phyloP scores from a whole-genome alignment of 2,329 filamentous ascomycete genomes.

The Aspergillus amoenus region DNA sequence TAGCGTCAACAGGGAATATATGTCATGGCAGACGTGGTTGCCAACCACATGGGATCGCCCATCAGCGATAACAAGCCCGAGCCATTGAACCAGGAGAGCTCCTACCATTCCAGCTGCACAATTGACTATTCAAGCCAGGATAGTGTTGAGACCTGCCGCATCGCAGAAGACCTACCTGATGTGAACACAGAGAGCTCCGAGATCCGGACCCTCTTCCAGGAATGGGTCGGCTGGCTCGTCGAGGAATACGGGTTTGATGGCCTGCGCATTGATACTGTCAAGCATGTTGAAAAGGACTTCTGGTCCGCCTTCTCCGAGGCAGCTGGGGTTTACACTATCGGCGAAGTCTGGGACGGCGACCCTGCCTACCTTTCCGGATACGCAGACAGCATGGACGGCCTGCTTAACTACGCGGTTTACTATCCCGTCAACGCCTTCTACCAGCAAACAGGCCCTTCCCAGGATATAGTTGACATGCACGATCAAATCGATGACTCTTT shows the following conservation, averaged over 20 bases:
- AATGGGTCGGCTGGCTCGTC: conserved; percentile 61
- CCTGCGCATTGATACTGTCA: conserved; percentile 52
- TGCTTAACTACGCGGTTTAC: conserved; percentile 54
- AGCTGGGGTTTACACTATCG: conserved; percentile 49
- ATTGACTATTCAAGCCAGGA: conserved; percentile 56
- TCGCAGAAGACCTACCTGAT: conserved; percentile 60
- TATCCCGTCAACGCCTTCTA: conserved; percentile 40
- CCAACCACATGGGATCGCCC: conserved; percentile 52
- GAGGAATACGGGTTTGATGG: conserved; percentile 57
- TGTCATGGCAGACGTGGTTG: conserved; percentile 61
- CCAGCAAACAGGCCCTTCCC: background rate
- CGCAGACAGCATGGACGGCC: conserved; percentile 46
- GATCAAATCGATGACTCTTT: conserved; percentile 38
- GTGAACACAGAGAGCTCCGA: conserved; percentile 54
- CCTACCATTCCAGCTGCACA: conserved; percentile 61
- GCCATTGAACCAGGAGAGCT: conserved; percentile 57
- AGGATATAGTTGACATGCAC: conserved; percentile 34
- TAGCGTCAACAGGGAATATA: conserved; percentile 50
- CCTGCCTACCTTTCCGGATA: conserved; percentile 44
- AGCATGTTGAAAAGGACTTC: conserved; percentile 50
- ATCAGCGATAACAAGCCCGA: conserved; percentile 55
- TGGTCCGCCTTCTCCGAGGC: conserved; percentile 42
- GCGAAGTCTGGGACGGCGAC: conserved; percentile 49
- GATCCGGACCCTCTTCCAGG: conserved; percentile 53
- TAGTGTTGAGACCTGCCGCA: conserved; percentile 51